phyloP scores from a whole-genome alignment of 2,329 filamentous ascomycete species.

The Botrytis galanthina region DNA sequence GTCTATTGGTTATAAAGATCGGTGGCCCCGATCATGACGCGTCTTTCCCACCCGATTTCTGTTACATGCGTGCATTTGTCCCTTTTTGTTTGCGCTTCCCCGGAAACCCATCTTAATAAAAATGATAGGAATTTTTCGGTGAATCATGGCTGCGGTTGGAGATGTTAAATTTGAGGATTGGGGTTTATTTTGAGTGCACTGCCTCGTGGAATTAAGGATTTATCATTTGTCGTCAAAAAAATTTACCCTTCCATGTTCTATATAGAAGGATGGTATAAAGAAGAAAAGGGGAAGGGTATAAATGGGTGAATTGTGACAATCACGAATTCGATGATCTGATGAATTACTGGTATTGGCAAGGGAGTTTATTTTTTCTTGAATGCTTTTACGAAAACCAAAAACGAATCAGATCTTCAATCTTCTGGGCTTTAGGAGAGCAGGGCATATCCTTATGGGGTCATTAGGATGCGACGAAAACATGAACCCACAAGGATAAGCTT shows the following conservation, averaged over 20 bases:
- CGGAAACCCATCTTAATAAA: neutral
- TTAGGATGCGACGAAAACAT: neutral
- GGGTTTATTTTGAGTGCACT: neutral
- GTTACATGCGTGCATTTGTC: neutral
- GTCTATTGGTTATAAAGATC: constrained; percentile 5
- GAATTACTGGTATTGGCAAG: constrained; percentile 8
- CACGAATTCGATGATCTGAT: constrained; percentile 17
- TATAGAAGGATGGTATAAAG: constrained; percentile 6
- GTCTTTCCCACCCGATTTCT: neutral
- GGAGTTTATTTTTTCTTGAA: constrained; percentile 15
- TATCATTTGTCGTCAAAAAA: neutral
- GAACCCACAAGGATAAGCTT: neutral
- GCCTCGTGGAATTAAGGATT: neutral
- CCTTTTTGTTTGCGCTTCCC: neutral
- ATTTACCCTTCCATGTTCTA: neutral
- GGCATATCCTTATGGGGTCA: neutral
- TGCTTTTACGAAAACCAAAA: constrained; percentile 13
- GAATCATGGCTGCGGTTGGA: neutral
- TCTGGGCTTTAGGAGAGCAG: neutral
- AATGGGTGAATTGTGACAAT: neutral
- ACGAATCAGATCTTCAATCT: neutral
- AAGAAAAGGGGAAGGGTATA: constrained; percentile 7
- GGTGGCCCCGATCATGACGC: neutral
- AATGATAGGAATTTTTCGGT: neutral
- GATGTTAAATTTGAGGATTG: neutral